Conservation (phyloP, 805 yeast species). For the Candida hispaniensis region DNA sequence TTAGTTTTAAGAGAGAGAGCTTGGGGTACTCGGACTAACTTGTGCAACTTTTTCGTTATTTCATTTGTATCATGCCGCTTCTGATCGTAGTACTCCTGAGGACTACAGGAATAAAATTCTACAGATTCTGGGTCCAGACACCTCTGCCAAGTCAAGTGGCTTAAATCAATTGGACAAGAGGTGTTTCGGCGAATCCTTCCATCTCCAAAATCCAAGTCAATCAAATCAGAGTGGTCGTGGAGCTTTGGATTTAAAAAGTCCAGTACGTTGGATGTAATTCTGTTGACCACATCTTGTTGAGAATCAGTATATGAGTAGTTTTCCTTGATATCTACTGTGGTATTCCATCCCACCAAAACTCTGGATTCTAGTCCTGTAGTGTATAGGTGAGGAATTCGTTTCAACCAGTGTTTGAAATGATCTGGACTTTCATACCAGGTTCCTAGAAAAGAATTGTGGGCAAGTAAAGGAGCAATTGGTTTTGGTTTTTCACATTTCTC, state of each 20-base stretch:
- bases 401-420: conserved; percentile 8
- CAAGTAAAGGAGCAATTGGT: conserved; percentile 19
- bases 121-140: conserved; percentile 1
- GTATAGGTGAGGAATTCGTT: conserved; percentile 15
- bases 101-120: conserved; percentile 3
- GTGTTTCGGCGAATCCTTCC: conserved; percentile 1
- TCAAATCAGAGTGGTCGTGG: too few species aligned
- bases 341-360: conserved; percentile 5
- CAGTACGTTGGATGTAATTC: conserved; percentile 4
- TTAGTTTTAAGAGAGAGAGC: too few species aligned
- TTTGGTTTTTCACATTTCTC: conserved; percentile 16
- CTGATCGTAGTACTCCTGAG: too few species aligned
- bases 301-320: conserved; percentile 3
- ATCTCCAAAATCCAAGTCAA: conserved; percentile 12
- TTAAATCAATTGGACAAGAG: conserved; percentile 3
- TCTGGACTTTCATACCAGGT: conserved; percentile 19
- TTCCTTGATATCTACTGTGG: conserved; percentile 4
- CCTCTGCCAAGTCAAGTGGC: conserved; percentile 1
- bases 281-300: not conserved
- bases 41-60: too few species aligned
- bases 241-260: conserved; percentile 12
- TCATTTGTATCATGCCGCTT: too few species aligned
- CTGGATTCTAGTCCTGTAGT: conserved; percentile 9
- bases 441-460: conserved; percentile 18
- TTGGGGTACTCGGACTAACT: too few species aligned